Evolutionary conservation across 2,329 filamentous ascomycete species (phyloP).

Genomic region (Penicillium sclerotigenum): DNA sequence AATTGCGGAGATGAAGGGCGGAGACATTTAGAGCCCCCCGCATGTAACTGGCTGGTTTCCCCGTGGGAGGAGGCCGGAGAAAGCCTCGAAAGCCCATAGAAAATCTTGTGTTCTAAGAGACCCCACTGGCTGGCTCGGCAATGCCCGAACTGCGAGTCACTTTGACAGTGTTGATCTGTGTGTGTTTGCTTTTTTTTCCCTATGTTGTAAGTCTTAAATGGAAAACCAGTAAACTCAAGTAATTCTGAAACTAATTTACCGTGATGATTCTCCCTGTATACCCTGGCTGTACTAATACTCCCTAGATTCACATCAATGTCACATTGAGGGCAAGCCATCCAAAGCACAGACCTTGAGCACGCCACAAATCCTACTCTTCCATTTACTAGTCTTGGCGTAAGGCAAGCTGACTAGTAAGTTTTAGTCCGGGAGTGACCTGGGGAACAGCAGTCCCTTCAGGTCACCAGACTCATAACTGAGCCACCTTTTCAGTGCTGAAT

Average conservation of each 20-base stretch:
- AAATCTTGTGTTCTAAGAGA: background rate
- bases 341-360: constrained; percentile 3
- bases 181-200: background rate
- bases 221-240: too few relatives aligned
- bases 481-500: background rate
- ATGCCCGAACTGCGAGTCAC: background rate
- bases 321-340: constrained; percentile 2
- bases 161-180: background rate
- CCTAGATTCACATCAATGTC: constrained; percentile 1
- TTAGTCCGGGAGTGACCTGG: background rate
- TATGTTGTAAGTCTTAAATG: too few relatives aligned
- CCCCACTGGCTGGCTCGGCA: background rate
- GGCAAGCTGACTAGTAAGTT: background rate
- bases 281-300: background rate
- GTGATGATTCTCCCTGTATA: background rate
- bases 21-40: background rate
- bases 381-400: background rate
- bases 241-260: background rate
- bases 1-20: background rate
- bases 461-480: background rate
- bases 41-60: constrained; percentile 1
- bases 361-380: constrained; percentile 7
- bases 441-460: background rate
- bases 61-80: background rate
- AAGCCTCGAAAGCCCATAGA: background rate